Evolutionary conservation across 192 early-diverging fungal genomes (phyloP), one percentile per base, ranked within the genome.

Genomic region (Linnemannia zychae): DNA sequence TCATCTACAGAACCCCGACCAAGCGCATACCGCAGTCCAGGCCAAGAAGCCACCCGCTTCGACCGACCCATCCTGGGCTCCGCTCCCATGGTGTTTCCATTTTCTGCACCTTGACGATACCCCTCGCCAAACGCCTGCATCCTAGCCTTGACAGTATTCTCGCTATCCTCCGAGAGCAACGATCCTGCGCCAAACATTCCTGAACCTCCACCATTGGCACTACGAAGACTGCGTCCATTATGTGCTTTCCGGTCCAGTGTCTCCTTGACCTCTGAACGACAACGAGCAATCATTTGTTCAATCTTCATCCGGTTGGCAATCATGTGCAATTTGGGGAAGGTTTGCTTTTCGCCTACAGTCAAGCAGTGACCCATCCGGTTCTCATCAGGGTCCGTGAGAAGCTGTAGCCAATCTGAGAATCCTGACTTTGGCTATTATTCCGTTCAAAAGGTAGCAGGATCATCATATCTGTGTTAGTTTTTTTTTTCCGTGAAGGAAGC

Each of bases 301-400:
- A 98, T 92, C 53, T 83, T 81, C 89, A 96, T 78, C 15, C 96
- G 91, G 70, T 95, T 93, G 17, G 89, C 79, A 73, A 98, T 94
- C 93, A 95, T 94, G 48, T 91, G 86, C 20, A 98, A 75, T 79
- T 95, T 96, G 5, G 96, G 95, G 92, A 92, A 97, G 0, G 94
- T 93, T 60, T 92, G 91, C 24, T 77, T 74, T 63, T 91, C 82
- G 22, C 96, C 97, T 5, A 81, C 88, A 16, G 80, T 68, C n/a
- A 96, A 89, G 75, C 93, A 93, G 49, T 77, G 79, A 44, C 74
- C 77, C 18, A 97, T 76, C 49, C 92, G 89, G 22, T 87, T 74
- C 33, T 87, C 78, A 44, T 89, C 89, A 0, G 95, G 96, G 81
- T 97, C 95, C 6, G 86, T 81, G 24, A 96, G 60, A 17, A 96